These are phyloP conservation scores for Roridomyces roridus DNA, from an alignment of 768 basidiomycete genomes.

Conservation along the genomic window DNA sequence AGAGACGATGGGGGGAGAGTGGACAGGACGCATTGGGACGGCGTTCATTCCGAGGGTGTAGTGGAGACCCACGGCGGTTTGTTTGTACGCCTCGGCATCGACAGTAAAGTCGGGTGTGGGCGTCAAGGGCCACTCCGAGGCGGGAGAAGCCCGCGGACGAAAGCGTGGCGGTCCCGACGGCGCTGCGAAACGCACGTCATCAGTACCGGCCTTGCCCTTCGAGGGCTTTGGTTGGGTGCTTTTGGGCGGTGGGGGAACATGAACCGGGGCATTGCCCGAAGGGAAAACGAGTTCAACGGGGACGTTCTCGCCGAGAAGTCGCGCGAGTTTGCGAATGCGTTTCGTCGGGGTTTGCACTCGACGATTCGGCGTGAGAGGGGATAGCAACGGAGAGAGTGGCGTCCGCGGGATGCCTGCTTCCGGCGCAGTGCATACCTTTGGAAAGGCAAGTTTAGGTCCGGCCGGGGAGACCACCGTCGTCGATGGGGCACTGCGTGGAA, in stretches of 20 bases:
- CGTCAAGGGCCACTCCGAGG: slow-evolving; percentile 12
- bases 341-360: slow-evolving; percentile 35
- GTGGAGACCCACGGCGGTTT: slow-evolving; percentile 24
- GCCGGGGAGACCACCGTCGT: slow-evolving; percentile 25
- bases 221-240: neutral
- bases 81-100: neutral
- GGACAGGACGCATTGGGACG: neutral
- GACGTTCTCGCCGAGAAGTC: slow-evolving; percentile 60
- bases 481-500: slow-evolving; percentile 26
- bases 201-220: neutral
- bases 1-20: neutral
- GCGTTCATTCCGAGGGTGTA: slow-evolving; percentile 21
- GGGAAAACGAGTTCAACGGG: slow-evolving; percentile 55
- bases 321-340: slow-evolving; percentile 52
- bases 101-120: slow-evolving; percentile 17
- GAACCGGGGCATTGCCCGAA: neutral
- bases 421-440: neutral
- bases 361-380: slow-evolving; percentile 32
- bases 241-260: neutral
- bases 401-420: slow-evolving; percentile 13
- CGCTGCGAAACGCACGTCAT: neutral
- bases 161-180: neutral
- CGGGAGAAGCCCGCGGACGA: neutral
- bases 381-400: slow-evolving; percentile 15
- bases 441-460: neutral